phyloP scores from a whole-genome alignment of 345 rosid species.

The Erodium maritimum region DNA sequence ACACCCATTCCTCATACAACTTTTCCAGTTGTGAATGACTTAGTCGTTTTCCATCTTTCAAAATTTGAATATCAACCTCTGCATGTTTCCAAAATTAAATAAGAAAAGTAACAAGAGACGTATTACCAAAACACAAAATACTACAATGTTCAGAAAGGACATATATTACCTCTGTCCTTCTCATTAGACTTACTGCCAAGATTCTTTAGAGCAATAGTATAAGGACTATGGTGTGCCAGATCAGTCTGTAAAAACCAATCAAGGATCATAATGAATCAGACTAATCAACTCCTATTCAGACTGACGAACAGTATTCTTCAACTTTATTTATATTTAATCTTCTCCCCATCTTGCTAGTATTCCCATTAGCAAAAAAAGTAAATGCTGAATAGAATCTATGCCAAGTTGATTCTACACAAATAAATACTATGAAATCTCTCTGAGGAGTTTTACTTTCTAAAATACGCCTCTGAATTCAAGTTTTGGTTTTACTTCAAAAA shows the following conservation, averaged over 20 bases:
- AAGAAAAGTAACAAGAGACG: not conserved
- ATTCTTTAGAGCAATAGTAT: constrained; percentile 43
- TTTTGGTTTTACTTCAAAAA: no score
- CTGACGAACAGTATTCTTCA: not conserved
- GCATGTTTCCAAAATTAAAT: constrained; percentile 1
- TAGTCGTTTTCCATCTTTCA: constrained; percentile 24
- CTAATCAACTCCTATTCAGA: not conserved
- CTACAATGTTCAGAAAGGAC: not conserved
- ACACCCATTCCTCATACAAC: constrained; percentile 53
- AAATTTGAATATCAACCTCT: constrained; percentile 33
- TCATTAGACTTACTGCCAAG: constrained; percentile 30
- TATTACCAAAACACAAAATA: not conserved
- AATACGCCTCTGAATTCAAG: no score
- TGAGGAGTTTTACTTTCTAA: no score
- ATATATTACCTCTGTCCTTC: constrained; percentile 35
- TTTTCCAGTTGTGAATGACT: constrained; percentile 34
- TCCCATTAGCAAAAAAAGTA: no score
- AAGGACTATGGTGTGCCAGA: constrained; percentile 45
- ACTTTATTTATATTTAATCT: no score
- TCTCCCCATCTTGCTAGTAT: no score
- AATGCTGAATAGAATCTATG: no score
- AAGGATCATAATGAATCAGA: no score
- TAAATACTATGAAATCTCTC: no score
- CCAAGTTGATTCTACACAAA: no score
- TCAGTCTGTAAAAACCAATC: constrained; percentile 41